Conservation (phyloP, 352 stramenopile genomes). For the Aphanomyces stellatus region DNA sequence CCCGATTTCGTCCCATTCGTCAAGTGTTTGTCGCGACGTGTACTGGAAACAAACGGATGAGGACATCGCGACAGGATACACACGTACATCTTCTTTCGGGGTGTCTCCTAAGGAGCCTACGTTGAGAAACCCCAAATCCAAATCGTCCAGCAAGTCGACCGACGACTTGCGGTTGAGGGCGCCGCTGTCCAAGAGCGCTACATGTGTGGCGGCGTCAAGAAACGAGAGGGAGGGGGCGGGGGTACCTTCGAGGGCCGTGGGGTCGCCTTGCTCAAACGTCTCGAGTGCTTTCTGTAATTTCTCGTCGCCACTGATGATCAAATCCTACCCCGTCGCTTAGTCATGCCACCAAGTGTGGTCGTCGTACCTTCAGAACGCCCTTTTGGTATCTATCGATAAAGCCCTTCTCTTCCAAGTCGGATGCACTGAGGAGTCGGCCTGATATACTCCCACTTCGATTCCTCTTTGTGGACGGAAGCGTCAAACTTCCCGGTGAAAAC, state of each 20-base stretch:
- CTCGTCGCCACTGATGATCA: constrained; percentile 88
- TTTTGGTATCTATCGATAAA: constrained; percentile 88
- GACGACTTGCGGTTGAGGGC: constrained; percentile 77
- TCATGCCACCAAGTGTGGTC: not conserved
- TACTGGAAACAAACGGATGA: not conserved
- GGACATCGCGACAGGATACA: not conserved
- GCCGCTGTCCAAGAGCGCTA: constrained; percentile 70
- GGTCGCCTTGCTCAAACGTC: constrained; percentile 82
- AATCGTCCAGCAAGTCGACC: constrained; percentile 75
- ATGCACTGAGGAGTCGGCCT: constrained; percentile 77
- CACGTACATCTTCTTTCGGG: constrained; percentile 46
- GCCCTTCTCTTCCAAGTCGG: constrained; percentile 83
- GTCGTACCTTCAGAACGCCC: constrained; percentile 73
- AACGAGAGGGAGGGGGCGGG: not conserved
- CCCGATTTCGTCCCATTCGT: constrained; percentile 82
- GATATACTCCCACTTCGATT: constrained; percentile 77
- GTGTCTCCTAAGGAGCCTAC: constrained; percentile 76
- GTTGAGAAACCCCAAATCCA: constrained; percentile 83
- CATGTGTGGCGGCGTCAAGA: not conserved
- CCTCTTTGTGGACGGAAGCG: constrained; percentile 81
- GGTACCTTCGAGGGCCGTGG: constrained; percentile 59
- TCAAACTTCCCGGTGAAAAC: constrained; percentile 84
- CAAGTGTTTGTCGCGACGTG: constrained; percentile 57
- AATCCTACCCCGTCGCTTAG: constrained; percentile 35
- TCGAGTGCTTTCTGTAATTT: constrained; percentile 83